Evolutionary conservation across 345 rosid genomes (phyloP).

Genomic region (Populus simonii): DNA sequence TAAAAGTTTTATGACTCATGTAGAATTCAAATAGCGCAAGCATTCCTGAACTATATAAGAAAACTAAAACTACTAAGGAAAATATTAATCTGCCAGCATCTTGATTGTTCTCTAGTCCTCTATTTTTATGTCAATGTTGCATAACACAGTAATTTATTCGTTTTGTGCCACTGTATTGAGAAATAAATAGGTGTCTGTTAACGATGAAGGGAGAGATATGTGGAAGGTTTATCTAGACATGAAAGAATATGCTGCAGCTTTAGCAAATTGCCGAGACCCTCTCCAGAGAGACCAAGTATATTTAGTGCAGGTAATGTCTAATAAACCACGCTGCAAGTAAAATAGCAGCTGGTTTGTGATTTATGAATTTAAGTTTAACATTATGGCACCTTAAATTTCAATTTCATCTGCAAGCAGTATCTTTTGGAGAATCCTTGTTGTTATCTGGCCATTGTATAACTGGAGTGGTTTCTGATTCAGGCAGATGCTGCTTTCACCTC

Average conservation of each 20-base stretch:
- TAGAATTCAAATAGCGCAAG: not conserved
- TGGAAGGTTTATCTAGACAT: conserved; percentile 97
- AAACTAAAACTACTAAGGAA: not conserved
- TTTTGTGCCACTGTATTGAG: conserved; percentile 1
- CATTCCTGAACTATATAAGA: not conserved
- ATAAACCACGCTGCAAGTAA: not conserved
- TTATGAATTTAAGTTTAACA: not conserved
- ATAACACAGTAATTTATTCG: not conserved
- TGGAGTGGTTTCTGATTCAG: conserved; percentile 51
- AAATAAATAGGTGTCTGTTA: conserved; percentile 69
- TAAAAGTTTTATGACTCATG: not conserved
- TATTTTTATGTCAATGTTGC: conserved; percentile 15
- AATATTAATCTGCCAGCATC: not conserved
- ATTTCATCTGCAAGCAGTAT: conserved; percentile 10
- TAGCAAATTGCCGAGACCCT: conserved; percentile 83
- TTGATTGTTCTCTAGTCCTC: not conserved
- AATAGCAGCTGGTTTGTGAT: conserved; percentile 4
- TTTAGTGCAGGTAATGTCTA: conserved; percentile 73
- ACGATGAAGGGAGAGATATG: conserved; percentile 96
- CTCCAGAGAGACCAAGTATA: conserved; percentile 97
- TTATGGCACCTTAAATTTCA: not conserved
- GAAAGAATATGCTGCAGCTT: conserved; percentile 92
- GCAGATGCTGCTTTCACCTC: conserved; percentile 84
- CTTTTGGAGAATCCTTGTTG: conserved; percentile 6
- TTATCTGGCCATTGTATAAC: conserved; percentile 18